These are phyloP conservation scores for Nasturtium officinale DNA, from an alignment of 345 rosid genomes.

Conservation along the genomic window DNA sequence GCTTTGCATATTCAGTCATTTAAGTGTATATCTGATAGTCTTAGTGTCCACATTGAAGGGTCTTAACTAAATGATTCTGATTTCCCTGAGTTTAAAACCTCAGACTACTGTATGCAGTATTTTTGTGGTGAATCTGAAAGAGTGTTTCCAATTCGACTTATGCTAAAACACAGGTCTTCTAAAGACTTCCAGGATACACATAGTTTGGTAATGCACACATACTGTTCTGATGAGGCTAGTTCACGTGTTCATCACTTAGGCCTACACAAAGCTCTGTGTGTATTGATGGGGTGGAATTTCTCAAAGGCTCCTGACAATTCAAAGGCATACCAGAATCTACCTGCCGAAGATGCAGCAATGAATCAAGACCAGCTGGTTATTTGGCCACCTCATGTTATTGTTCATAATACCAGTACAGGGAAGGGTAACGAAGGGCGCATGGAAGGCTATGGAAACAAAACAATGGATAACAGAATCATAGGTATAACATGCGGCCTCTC, in stretches of 20 bases:
- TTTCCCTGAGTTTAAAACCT: constrained; percentile 40
- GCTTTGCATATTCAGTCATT: constrained; percentile 18
- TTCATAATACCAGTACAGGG: constrained; percentile 93
- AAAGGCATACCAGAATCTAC: constrained; percentile 74
- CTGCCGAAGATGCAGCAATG: constrained; percentile 73
- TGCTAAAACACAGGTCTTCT: constrained; percentile 83
- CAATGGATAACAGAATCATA: constrained; percentile 87
- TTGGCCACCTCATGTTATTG: constrained; percentile 95
- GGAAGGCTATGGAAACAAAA: constrained; percentile 98
- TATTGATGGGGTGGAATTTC: constrained; percentile 95
- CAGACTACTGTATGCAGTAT: constrained; percentile 37
- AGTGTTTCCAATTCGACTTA: constrained; percentile 65
- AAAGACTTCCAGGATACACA: constrained; percentile 90
- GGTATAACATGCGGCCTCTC: constrained; percentile 60
- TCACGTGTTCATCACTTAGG: constrained; percentile 90
- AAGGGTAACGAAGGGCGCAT: constrained; percentile 92
- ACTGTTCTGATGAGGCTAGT: constrained; percentile 76
- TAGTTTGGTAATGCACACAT: constrained; percentile 88
- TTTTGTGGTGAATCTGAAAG: constrained; percentile 51
- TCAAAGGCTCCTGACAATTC: constrained; percentile 84
- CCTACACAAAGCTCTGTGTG: constrained; percentile 92
- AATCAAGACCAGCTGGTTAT: constrained; percentile 86
- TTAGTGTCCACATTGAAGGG: constrained; percentile 6
- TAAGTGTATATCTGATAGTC: constrained; percentile 4
- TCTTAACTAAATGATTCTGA: constrained; percentile 21